Percentiles rank a stretch among this genome's conserved stretches.
Conservation (phyloP, 768 basidiomycete species). For the Russula compacta region DNA sequence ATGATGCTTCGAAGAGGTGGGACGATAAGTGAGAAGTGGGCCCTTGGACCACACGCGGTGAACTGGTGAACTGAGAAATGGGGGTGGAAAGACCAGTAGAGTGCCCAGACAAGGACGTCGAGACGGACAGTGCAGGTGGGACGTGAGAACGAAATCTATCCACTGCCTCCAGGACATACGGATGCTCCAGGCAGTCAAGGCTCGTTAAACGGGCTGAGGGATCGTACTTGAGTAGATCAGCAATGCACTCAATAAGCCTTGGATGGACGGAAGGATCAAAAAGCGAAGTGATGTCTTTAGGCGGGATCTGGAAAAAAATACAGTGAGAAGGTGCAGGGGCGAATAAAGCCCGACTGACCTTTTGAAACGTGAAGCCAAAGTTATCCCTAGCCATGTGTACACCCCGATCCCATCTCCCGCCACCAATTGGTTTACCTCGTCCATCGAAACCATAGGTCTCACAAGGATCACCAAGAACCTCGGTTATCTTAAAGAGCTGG, state of each 20-base stretch:
- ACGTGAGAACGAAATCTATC: constrained; percentile 25
- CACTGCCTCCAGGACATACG: constrained; percentile 77
- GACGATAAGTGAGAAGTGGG: constrained; percentile 12
- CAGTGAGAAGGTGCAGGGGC: constrained; percentile 7
- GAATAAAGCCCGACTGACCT: constrained; percentile 42
- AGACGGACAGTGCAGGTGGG: constrained; percentile 14
- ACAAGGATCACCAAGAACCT: constrained; percentile 87
- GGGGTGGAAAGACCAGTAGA: constrained; percentile 15
- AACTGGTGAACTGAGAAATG: constrained; percentile 15
- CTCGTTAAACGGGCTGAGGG: constrained; percentile 82
- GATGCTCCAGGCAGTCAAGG: constrained; percentile 77
- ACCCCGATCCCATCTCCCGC: constrained; percentile 81
- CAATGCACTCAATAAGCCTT: constrained; percentile 84
- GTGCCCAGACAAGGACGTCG: constrained; percentile 33
- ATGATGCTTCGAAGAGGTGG: constrained; percentile 12
- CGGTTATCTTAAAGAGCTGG: constrained; percentile 85
- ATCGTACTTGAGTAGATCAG: constrained; percentile 86
- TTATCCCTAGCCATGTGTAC: constrained; percentile 71
- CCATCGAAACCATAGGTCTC: constrained; percentile 73
- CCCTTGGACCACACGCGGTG: constrained; percentile 15
- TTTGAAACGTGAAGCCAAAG: constrained; percentile 82
- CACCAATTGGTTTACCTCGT: constrained; percentile 63
- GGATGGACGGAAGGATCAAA: constrained; percentile 74
- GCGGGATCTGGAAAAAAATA: constrained; percentile 40
- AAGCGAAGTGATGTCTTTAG: constrained; percentile 57